Evolutionary conservation across 805 yeast species (phyloP), one percentile per base, ranked within the genome.

Genomic region (Starmerella riodocensis): DNA sequence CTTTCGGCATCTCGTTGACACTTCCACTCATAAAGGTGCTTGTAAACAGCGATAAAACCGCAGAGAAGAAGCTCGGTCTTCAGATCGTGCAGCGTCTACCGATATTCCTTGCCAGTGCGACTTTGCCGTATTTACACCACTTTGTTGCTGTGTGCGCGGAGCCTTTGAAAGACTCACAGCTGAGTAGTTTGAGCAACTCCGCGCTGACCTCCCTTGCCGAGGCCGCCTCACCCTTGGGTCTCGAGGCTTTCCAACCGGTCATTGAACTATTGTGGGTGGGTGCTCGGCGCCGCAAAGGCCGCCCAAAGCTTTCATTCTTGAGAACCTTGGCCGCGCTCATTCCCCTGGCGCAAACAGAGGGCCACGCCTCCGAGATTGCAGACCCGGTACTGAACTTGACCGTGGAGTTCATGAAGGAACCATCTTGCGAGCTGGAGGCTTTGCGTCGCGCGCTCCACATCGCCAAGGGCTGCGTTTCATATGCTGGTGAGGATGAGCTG

Each of bases 331-430:
- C 93, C 0, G 71, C 73, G 21, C 65, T 86, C 4, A 74, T 86
- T 4, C 94, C 96, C 0, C 61, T 88, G 37, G 84, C 88, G 94
- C 79, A 75, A 41, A 74, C 75, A 14, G 94, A 84, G 45, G n/a
- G n/a, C n/a, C 77, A 80, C 54, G 76, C 85, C 2, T 72, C 74
- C 39, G 80, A 74, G 55, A 85, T 83, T 49, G 73, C 95, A 0
- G 68, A 68, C 34, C 93, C 83, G 53, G 68, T 85, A 2, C 70
- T 85, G 66, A 62, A 62, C 16, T 68, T 84, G 21, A 62, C 85
- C 4, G 52, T 73, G 3, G 64, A 91, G 19, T 4, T 39, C 93
- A 86, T 57, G 81, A 84, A 8, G 12, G 14, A 8, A 13, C 6
- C 17, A 13, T 8, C 9, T 7, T 6, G 14, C 14, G 30, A 27